Evolutionary conservation across 768 basidiomycete genomes (phyloP).

Genomic region (Coprinopsis sp.): DNA sequence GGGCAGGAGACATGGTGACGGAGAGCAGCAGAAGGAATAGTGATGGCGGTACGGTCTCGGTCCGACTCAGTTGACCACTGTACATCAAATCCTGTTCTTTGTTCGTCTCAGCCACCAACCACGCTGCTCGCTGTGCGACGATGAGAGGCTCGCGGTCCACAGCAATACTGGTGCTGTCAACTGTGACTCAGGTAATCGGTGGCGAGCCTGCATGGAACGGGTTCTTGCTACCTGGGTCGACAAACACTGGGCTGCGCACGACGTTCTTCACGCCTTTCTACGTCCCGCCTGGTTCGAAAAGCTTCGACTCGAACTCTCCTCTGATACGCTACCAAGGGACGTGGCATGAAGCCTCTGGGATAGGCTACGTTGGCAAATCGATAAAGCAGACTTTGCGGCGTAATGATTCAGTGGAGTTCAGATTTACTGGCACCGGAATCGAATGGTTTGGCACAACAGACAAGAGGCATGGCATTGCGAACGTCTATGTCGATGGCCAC

Average conservation of each 20-base stretch:
- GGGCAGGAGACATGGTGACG: slow-evolving; percentile 22
- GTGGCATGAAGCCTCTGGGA: slow-evolving; percentile 55
- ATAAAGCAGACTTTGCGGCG: slow-evolving; percentile 45
- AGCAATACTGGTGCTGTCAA: too few relatives aligned
- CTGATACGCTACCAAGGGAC: slow-evolving; percentile 56
- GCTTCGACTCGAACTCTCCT: slow-evolving; percentile 66
- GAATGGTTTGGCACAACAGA: slow-evolving; percentile 73
- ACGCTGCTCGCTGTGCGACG: too few relatives aligned
- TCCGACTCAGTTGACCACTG: too few relatives aligned
- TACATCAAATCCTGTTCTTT: too few relatives aligned
- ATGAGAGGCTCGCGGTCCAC: too few relatives aligned
- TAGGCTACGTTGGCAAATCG: slow-evolving; percentile 45
- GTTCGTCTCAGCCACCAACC: too few relatives aligned
- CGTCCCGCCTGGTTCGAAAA: slow-evolving; percentile 67
- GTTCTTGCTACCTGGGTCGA: slow-evolving; percentile 46
- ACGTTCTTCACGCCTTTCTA: slow-evolving; percentile 62
- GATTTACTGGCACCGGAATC: slow-evolving; percentile 69
- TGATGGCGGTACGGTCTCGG: neutral
- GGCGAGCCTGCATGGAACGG: slow-evolving; percentile 68
- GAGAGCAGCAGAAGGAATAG: neutral
- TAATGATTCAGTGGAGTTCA: slow-evolving; percentile 49
- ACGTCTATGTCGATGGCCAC: slow-evolving; percentile 56
- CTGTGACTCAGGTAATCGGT: too few relatives aligned
- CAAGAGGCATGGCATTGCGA: slow-evolving; percentile 47
- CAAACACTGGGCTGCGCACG: slow-evolving; percentile 24